Evolutionary conservation across 2,329 filamentous ascomycete species (phyloP).

Genomic region (Sclerotinia spermophila): DNA sequence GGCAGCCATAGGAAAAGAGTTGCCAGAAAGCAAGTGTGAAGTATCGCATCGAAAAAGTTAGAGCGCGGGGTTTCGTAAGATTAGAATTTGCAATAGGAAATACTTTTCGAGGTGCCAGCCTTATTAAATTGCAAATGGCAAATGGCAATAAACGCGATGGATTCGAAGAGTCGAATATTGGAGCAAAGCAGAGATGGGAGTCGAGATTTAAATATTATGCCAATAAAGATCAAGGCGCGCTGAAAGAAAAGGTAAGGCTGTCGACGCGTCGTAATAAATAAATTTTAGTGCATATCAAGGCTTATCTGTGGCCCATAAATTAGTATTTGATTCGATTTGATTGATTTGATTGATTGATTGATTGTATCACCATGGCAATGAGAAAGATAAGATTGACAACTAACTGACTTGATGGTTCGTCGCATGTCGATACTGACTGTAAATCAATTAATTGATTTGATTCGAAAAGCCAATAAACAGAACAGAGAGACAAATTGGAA

Average conservation of each 20-base stretch:
- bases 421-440: background rate
- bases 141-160: background rate
- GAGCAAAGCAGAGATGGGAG: background rate
- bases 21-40: slow-evolving; percentile 20
- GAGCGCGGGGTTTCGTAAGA: background rate
- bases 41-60: slow-evolving; percentile 29
- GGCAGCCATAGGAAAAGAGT: slow-evolving; percentile 33
- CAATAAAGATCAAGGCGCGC: slow-evolving; percentile 19
- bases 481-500: background rate
- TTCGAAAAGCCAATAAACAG: background rate
- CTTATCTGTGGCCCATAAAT: slow-evolving; percentile 1
- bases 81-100: background rate
- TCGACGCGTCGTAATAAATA: slow-evolving; percentile 30
- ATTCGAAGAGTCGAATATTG: background rate
- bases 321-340: no score
- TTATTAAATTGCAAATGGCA: background rate
- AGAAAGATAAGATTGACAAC: background rate
- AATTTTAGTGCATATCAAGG: slow-evolving; percentile 11
- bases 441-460: background rate
- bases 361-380: background rate
- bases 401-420: background rate
- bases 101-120: background rate
- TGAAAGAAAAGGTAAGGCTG: slow-evolving; percentile 20
- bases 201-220: background rate
- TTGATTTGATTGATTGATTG: no score